Evolutionary conservation across 805 yeast species (phyloP).

Genomic region (Candida pseudofarinosa): DNA sequence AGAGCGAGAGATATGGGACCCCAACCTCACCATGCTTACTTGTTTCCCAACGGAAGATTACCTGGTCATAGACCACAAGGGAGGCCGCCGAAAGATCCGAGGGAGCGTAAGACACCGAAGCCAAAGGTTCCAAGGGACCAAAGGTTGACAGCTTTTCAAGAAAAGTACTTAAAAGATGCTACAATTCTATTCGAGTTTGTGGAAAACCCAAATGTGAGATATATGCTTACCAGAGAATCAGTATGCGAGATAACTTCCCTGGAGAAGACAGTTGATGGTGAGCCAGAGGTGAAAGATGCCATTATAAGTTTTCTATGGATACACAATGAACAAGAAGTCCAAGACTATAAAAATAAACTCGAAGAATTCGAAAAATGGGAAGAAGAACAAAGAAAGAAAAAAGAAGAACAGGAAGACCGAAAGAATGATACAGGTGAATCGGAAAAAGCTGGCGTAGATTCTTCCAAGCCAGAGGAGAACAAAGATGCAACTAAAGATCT

Average conservation of each 20-base stretch:
- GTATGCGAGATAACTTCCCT: conserved; percentile 55
- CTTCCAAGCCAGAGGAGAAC: conserved; percentile 10
- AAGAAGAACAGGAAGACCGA: conserved; percentile 22
- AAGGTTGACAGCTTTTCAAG: conserved; percentile 73
- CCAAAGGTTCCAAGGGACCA: conserved; percentile 40
- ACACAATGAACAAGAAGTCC: conserved; percentile 48
- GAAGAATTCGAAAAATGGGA: conserved; percentile 25
- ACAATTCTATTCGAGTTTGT: conserved; percentile 80
- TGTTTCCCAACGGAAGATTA: conserved; percentile 15
- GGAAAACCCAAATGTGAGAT: conserved; percentile 75
- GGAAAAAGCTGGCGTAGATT: conserved; percentile 14
- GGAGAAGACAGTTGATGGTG: conserved; percentile 18
- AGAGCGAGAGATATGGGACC: conserved; percentile 75
- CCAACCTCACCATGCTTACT: conserved; percentile 37
- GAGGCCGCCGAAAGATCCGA: conserved; percentile 10
- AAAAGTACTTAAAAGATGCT: conserved; percentile 61
- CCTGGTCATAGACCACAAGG: conserved; percentile 17
- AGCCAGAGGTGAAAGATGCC: conserved; percentile 30
- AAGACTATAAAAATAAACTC: conserved; percentile 37
- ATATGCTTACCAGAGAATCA: conserved; percentile 69
- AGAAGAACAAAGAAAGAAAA: conserved; percentile 22
- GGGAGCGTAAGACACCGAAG: conserved; percentile 14
- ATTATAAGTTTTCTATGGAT: conserved; percentile 47
- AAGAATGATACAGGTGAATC: conserved; percentile 15
- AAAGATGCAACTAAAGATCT: conserved; percentile 12